Evolutionary conservation across 805 yeast genomes (phyloP), one percentile per base, ranked within the genome.

Genomic region (Metahyphopichia silvanorum): DNA sequence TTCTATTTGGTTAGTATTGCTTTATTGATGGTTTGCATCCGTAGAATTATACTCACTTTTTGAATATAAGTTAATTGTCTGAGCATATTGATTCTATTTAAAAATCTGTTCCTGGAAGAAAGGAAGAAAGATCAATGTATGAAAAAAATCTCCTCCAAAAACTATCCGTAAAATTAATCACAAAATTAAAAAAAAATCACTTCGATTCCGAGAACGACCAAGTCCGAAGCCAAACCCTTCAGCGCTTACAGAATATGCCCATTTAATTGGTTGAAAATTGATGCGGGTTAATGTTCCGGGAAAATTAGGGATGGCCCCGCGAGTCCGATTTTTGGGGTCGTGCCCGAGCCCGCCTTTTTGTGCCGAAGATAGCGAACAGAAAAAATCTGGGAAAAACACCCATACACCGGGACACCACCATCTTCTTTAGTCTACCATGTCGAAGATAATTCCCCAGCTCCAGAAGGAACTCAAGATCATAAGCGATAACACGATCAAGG

Each of bases 401-500:
- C n/a, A n/a, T n/a, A n/a, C n/a, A n/a, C n/a, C n/a, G n/a, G n/a
- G n/a, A n/a, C n/a, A n/a, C n/a, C n/a, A n/a, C n/a, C n/a, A n/a
- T n/a, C n/a, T n/a, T n/a, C n/a, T n/a, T n/a, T n/a, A n/a, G n/a
- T n/a, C n/a, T n/a, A n/a, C n/a, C n/a, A n/a, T n/a, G n/a, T n/a
- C n/a, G n/a, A 51, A 56, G 33, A 43, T 46, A n/a, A n/a, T n/a
- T n/a, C n/a, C n/a, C n/a, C n/a, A n/a, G 27, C 53, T 74, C 21
- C 44, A 60, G 10, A 51, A 52, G 26, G 78, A 75, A 47, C 57
- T 76, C 16, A 47, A 61, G 19, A 39, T 51, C 17, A 58, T 63
- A 18, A 63, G 67, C 29, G 43, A 50, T 13, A 61, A 57, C 27
- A 44, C 72, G 2, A 59, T 55, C 34, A 54, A 55, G 27, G 45